These are phyloP conservation scores for Castanea sativa DNA, from an alignment of 306 rosid species.

Conservation along the genomic window DNA sequence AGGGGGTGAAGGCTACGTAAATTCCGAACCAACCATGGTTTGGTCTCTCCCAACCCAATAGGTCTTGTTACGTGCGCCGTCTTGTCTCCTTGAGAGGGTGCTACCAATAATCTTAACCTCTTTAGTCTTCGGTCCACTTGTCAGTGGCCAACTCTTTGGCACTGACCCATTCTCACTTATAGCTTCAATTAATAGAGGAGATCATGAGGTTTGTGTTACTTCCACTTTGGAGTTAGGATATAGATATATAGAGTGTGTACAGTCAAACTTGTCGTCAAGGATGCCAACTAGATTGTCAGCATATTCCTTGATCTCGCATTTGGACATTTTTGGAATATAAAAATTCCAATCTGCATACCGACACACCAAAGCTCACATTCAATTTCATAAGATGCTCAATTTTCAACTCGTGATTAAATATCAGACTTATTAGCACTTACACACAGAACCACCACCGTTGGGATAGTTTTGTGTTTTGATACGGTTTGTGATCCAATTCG, in stretches of 20 bases:
- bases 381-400: rapidly evolving
- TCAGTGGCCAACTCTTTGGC: neutral
- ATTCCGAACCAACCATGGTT: neutral
- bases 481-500: no score
- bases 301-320: neutral
- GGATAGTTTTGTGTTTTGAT: no score
- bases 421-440: no score
- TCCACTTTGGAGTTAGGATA: neutral
- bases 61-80: conserved; percentile 19
- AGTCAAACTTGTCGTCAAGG: neutral
- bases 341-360: rapidly evolving
- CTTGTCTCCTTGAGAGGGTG: conserved; percentile 41
- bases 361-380: no score
- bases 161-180: conserved; percentile 13
- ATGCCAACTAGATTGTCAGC: neutral
- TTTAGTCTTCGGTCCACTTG: neutral
- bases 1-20: neutral
- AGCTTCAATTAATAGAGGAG: conserved; percentile 5
- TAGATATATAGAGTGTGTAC: neutral
- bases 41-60: conserved; percentile 12
- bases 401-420: no score
- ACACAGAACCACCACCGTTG: no score
- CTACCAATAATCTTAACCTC: neutral
- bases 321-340: neutral
- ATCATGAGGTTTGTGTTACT: neutral